A percentile compares a stretch with the other conserved stretches of the same genome.
These are phyloP conservation scores for Oenanthe javanica DNA, from an alignment of 140 eudicot genomes.

Conservation along the genomic window DNA sequence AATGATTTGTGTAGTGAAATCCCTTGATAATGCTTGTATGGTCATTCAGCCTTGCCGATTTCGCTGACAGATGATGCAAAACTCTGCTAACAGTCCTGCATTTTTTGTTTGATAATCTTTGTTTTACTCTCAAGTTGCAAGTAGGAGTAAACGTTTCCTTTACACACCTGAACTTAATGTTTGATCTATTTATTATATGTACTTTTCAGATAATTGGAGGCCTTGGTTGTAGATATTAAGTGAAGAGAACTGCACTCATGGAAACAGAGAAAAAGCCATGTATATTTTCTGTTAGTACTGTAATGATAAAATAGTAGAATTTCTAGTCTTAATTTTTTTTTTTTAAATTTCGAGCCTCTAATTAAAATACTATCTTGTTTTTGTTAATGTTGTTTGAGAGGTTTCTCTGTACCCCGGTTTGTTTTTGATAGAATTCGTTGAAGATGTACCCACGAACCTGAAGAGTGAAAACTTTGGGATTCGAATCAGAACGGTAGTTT, in stretches of 20 bases:
- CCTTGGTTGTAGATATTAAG: background rate
- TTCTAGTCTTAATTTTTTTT: too few species aligned
- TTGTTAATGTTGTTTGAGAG: too few species aligned
- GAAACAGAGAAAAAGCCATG: background rate
- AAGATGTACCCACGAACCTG: too few species aligned
- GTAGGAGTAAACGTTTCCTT: background rate
- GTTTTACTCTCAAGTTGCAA: background rate
- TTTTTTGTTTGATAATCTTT: background rate
- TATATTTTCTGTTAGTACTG: background rate
- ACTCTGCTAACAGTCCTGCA: background rate
- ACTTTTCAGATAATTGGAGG: background rate
- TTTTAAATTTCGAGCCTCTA: too few species aligned
- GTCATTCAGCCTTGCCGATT: background rate
- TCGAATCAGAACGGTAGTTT: too few species aligned
- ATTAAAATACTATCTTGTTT: too few species aligned
- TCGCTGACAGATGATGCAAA: background rate
- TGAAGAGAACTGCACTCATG: background rate
- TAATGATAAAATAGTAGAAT: background rate
- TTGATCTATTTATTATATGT: background rate
- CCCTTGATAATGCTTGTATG: background rate
- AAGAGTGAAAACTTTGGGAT: too few species aligned
- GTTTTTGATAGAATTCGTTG: too few species aligned
- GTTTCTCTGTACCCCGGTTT: too few species aligned
- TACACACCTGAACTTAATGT: background rate
- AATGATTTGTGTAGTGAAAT: background rate